Evolutionary conservation across 2,329 filamentous ascomycete genomes (phyloP), one percentile per base, ranked within the genome.

Genomic region (Cladorrhinum sp.): DNA sequence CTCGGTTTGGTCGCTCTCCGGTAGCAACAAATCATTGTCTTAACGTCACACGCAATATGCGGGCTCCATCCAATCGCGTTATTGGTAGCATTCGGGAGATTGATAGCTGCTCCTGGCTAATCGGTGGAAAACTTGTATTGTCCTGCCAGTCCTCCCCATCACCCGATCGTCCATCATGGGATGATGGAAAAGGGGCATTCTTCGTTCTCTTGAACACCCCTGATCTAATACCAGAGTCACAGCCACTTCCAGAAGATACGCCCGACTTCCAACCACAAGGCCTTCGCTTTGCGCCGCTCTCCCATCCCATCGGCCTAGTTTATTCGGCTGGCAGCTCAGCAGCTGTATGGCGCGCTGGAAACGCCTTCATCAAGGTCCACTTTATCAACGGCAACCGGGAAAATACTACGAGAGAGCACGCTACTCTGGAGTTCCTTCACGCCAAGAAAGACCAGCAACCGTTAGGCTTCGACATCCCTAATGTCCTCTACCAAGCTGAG

Each of bases 401-500:
- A 18, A 6, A 55, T 2, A 39, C 18, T 1, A 68, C 64, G 2
- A 33, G 62, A 48, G 67, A 68, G 59, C 62, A 69, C 48, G 52
- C 55, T 36, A 68, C 64, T 2, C 57, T 67, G 1, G 21, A 55
- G 18, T 65, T 61, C 24, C 4, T 67, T 21, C 39, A 58, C 2
- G 28, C 57, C 21, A 57, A 66, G 42, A 5, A 9, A 4, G 4
- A 4, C 4, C 26, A 5, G 4, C 33, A 57, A 24, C 57, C 57
- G 12, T 56, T 60, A 14, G 62, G 58, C 50, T 69, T 68, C 55
- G 26, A 48, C 2, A 59, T 68, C 5, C 65, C 65, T 7, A 20
- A 55, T 14, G 59, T 66, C 5, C 55, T 66, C 10, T 59, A 68
- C 61, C 65, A 70, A 21, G 62, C 55, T 24, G 64, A 71, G 58